These are phyloP conservation scores for Pseudogymnoascus sp. DNA, from an alignment of 2,329 filamentous ascomycete species.

Conservation along the genomic window DNA sequence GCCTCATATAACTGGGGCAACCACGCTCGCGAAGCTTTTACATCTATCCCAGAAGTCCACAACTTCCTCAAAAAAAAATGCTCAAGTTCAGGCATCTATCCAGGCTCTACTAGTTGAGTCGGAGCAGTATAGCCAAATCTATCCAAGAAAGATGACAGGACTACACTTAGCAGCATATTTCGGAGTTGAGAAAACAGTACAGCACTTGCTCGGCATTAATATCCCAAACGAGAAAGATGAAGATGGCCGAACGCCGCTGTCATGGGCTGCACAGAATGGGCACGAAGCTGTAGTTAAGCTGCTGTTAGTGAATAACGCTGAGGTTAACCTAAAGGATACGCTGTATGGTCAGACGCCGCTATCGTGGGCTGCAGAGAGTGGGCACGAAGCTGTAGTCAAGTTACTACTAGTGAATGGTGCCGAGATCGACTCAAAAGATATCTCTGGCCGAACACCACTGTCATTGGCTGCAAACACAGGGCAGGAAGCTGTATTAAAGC, in stretches of 20 bases:
- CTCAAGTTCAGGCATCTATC: slow-evolving; percentile 7
- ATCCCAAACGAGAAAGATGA: slow-evolving; percentile 21
- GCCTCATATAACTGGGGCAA: slow-evolving; percentile 14
- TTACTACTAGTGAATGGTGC: background rate
- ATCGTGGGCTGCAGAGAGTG: background rate
- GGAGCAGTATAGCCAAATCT: background rate
- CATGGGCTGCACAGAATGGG: slow-evolving; percentile 24
- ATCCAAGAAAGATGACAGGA: background rate
- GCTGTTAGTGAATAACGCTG: slow-evolving; percentile 11
- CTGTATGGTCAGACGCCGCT: background rate
- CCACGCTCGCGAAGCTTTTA: slow-evolving; percentile 12
- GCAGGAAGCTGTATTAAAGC: slow-evolving; percentile 14
- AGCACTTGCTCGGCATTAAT: background rate
- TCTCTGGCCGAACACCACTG: background rate
- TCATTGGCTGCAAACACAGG: slow-evolving; percentile 1
- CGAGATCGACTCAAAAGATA: background rate
- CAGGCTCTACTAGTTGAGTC: background rate
- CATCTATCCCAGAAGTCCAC: background rate
- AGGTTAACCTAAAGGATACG: background rate
- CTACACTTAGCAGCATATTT: slow-evolving; percentile 7
- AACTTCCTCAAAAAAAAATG: background rate
- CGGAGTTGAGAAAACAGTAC: background rate
- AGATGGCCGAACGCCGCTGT: slow-evolving; percentile 25
- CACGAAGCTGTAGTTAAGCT: slow-evolving; percentile 18
- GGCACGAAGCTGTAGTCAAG: background rate